Base-by-base conservation (phyloP, 805 yeast genomes). In the Wickerhamiella sorbophila region DNA sequence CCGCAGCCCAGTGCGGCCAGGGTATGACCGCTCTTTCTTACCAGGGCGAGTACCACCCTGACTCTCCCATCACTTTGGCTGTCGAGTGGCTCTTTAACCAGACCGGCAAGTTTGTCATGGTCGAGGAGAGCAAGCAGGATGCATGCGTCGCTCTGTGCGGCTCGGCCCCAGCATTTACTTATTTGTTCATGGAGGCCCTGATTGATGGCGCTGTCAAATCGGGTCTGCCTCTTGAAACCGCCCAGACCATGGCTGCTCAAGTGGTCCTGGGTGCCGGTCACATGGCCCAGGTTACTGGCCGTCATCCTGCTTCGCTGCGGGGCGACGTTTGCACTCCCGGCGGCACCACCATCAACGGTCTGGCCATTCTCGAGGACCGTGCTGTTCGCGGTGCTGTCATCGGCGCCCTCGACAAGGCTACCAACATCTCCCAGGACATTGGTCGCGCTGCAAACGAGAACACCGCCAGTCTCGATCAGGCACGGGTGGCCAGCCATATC, bases 331-430 rank as follows among this genome's bases (percentile, higher is more conserved):
- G 95, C 58, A 91, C 98, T 0, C 98, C 98, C 19, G 98, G 91
- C 24, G 98, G 98, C 27, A 87, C 96, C 39, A 91, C 98, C 3
- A 91, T 91, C 58, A 94, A 94, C 8, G 98, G 98, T 0, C 66
- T 91, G 44, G 71, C 88, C 61, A 84, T 77, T 49, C 76, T 91
- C 79, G 98, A 91, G 65, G 95, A 85, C 51, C 75, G 75, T 38
- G 93, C 88, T 39, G 81, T 91, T 37, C 79, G 95, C 64, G 72
- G 84, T 36, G 88, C 85, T 19, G 80, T 91, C 53, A 75, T 93
- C 38, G 72, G 85, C 53, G 95, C 94, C 32, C 80, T 91, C 20
- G 85, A 83, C 60, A 94, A 85, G 58, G 88, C 96, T 29, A 84
- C 96, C n/a, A 71, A 71, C 45, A 80, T 86, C 43, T 86, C 95